Conservation (phyloP, 2,329 filamentous ascomycete genomes). For the Cytospora paraplurivora region DNA sequence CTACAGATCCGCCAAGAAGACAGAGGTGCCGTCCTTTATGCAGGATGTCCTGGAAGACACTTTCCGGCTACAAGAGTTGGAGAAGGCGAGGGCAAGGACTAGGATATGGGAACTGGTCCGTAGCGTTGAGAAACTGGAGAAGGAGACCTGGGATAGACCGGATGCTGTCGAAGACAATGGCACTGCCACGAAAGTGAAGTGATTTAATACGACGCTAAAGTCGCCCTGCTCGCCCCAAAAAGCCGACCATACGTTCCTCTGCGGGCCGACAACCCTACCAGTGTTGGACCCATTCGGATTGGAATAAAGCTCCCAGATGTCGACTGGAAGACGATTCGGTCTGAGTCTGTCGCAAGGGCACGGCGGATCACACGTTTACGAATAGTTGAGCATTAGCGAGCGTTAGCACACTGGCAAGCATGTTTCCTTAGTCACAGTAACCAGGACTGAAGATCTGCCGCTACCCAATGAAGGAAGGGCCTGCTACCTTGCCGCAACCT, state of each 20-base stretch:
- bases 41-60: conserved; percentile 40
- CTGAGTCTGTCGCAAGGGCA: no score
- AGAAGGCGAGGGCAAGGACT: conserved; percentile 52
- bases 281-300: no score
- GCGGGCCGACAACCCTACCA: background rate
- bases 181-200: conserved; percentile 35
- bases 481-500: no score
- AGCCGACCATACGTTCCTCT: background rate
- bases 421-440: no score
- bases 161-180: conserved; percentile 74
- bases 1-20: conserved; percentile 43
- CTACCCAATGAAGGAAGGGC: no score
- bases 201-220: background rate
- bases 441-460: no score
- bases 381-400: no score
- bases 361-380: no score
- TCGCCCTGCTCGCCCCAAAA: background rate
- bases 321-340: no score
- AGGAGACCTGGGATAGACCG: conserved; percentile 70
- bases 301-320: no score
- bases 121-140: conserved; percentile 66
- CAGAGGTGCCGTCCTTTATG: conserved; percentile 46
- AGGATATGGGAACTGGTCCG: conserved; percentile 59
- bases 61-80: conserved; percentile 55
- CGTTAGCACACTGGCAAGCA: no score